A percentile compares a stretch with the other conserved stretches of the same genome.
These are phyloP conservation scores for Eucommia ulmoides DNA, from an alignment of 257 asterid species.

Conservation along the genomic window DNA sequence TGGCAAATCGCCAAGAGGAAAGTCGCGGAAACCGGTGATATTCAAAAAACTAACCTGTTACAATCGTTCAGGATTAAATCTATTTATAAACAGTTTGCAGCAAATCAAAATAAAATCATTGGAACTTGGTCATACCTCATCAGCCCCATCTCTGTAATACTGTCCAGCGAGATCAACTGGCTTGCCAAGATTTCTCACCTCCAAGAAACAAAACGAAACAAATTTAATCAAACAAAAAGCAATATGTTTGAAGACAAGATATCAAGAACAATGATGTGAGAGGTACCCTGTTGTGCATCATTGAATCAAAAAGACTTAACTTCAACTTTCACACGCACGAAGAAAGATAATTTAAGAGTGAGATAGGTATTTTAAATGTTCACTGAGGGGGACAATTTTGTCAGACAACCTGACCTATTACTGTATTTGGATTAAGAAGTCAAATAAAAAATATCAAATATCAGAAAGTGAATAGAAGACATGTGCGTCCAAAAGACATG, in stretches of 20 bases:
- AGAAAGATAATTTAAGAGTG: not conserved
- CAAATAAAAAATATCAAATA: too few relatives aligned
- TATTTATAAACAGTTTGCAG: slow-evolving; percentile 6
- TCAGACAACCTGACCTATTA: not conserved
- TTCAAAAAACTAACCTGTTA: slow-evolving; percentile 85
- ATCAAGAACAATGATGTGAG: not conserved
- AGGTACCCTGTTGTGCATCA: not conserved
- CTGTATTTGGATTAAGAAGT: too few relatives aligned
- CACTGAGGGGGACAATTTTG: not conserved
- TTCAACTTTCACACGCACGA: not conserved
- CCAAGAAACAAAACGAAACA: slow-evolving; percentile 15
- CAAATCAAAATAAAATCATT: not conserved
- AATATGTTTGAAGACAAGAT: not conserved
- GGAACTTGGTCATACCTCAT: slow-evolving; percentile 52
- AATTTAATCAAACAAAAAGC: not conserved
- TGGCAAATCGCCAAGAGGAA: slow-evolving; percentile 93
- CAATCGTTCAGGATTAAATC: slow-evolving; percentile 1
- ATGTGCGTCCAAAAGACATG: not conserved
- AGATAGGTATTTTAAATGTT: not conserved
- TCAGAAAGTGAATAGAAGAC: not conserved
- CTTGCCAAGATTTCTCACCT: slow-evolving; percentile 98
- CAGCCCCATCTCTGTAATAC: slow-evolving; percentile 92
- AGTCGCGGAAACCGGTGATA: slow-evolving; percentile 94
- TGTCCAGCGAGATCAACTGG: slow-evolving; percentile 95
- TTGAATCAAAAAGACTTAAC: not conserved